Evolutionary conservation across 495 filamentous ascomycete genomes (phyloP).

Genomic region (Tuber umbilicatum): DNA sequence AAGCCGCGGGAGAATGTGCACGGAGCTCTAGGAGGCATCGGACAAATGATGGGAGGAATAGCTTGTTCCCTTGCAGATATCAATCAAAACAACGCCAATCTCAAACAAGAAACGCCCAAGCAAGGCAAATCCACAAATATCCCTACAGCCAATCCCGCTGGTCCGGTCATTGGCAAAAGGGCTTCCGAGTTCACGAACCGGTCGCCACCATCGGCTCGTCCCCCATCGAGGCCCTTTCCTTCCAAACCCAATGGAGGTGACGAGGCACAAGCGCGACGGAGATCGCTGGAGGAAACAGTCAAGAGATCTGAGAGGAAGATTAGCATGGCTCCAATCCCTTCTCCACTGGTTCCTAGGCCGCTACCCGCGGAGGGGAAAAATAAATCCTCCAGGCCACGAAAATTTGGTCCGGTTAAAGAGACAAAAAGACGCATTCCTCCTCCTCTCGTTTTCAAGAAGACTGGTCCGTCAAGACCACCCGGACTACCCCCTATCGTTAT

Average conservation of each 20-base stretch:
- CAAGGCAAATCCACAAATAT: neutral
- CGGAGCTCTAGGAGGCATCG: neutral
- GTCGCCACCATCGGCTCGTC: neutral
- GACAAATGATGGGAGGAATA: neutral
- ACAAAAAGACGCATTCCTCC: neutral
- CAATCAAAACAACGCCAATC: neutral
- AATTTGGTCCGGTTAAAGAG: neutral
- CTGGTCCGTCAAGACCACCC: neutral
- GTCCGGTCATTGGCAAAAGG: neutral
- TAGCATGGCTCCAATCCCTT: neutral
- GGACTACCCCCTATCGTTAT: slow-evolving; percentile 4
- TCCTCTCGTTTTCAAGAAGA: neutral
- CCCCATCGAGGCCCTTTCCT: neutral
- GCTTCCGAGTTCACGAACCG: neutral
- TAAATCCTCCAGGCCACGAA: neutral
- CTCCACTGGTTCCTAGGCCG: neutral
- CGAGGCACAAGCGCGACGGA: neutral
- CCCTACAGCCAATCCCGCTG: neutral
- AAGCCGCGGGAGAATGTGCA: neutral
- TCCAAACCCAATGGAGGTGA: neutral
- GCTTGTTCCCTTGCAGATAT: neutral
- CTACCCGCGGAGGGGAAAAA: neutral
- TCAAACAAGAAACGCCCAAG: neutral
- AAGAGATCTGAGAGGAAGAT: neutral
- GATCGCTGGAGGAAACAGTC: neutral